Percentiles rank a stretch among this genome's conserved stretches.
Conservation (phyloP, 345 rosid genomes). For the Heritiera littoralis region DNA sequence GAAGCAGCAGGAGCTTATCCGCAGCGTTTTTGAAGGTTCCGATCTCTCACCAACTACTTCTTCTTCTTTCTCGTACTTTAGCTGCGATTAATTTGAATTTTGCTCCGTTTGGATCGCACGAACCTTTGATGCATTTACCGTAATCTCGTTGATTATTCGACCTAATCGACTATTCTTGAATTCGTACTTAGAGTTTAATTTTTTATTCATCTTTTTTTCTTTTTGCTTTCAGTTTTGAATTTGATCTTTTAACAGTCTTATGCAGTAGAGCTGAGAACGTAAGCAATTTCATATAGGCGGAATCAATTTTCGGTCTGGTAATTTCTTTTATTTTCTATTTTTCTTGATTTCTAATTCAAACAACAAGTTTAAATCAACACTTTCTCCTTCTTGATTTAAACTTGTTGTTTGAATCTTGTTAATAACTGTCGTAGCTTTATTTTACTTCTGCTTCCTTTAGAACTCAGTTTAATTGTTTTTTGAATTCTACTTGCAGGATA, state of each 20-base stretch:
- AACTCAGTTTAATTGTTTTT: not conserved
- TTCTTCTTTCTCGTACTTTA: not conserved
- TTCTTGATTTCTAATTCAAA: not conserved
- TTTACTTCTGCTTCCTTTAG: not conserved
- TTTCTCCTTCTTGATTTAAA: not conserved
- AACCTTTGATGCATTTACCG: not conserved
- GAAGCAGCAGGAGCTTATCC: conserved; percentile 88
- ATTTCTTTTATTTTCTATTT: not conserved
- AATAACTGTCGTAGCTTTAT: not conserved
- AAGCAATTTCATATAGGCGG: conserved; percentile 82
- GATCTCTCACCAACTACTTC: not conserved
- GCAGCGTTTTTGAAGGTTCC: conserved; percentile 78
- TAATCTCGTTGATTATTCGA: not conserved
- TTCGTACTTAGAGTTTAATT: not conserved
- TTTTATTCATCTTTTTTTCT: not conserved
- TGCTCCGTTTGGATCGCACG: conserved; percentile 4
- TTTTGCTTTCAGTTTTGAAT: conserved; percentile 6
- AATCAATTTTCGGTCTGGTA: conserved; percentile 88
- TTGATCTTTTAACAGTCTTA: conserved; percentile 45
- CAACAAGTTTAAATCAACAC: not conserved
- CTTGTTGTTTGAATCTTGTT: not conserved
- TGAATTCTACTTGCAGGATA: conserved; percentile 46
- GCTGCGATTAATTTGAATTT: not conserved
- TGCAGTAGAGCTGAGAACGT: conserved; percentile 82
- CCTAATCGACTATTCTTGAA: not conserved